phyloP scores from a whole-genome alignment of 164 flowering plant genomes.

The Platanus orientalis region DNA sequence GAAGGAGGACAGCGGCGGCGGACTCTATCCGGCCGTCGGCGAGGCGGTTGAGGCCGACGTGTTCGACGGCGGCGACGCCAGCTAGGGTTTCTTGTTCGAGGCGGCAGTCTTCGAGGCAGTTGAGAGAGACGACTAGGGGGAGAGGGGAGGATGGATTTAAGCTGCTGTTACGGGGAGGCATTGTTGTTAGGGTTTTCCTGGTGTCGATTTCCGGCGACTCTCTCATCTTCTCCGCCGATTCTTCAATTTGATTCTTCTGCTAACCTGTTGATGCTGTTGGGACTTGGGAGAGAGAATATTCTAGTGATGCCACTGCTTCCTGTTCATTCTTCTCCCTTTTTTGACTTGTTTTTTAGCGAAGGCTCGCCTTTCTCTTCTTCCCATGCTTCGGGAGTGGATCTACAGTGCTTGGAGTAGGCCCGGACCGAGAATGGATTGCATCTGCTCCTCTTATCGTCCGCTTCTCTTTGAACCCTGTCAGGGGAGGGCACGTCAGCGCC shows the following conservation, averaged over 20 bases:
- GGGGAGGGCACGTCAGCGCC: too few relatives aligned
- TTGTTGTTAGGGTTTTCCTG: not conserved
- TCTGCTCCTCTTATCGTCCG: too few relatives aligned
- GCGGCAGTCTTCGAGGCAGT: slow-evolving; percentile 81
- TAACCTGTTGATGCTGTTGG: not conserved
- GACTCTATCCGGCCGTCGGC: slow-evolving; percentile 79
- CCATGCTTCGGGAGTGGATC: too few relatives aligned
- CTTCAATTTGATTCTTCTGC: not conserved
- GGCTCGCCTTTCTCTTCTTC: too few relatives aligned
- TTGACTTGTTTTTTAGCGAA: too few relatives aligned
- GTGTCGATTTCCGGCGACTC: not conserved
- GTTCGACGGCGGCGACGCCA: slow-evolving; percentile 71
- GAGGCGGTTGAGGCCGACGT: slow-evolving; percentile 67
- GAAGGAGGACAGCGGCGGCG: slow-evolving; percentile 85
- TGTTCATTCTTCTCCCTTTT: too few relatives aligned
- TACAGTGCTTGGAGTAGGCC: too few relatives aligned
- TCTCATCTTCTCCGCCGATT: not conserved
- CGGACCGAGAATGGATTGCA: too few relatives aligned
- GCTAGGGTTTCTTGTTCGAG: slow-evolving; percentile 63
- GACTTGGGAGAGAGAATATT: too few relatives aligned
- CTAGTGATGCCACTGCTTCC: too few relatives aligned
- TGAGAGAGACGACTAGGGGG: slow-evolving; percentile 75
- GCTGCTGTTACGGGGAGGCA: not conserved
- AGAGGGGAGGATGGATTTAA: slow-evolving; percentile 20
- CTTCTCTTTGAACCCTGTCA: too few relatives aligned